Percentiles rank a stretch among this genome's conserved stretches.
These are phyloP conservation scores for Angomonas ambiguus DNA, from an alignment of 208 protist species.

Conservation along the genomic window DNA sequence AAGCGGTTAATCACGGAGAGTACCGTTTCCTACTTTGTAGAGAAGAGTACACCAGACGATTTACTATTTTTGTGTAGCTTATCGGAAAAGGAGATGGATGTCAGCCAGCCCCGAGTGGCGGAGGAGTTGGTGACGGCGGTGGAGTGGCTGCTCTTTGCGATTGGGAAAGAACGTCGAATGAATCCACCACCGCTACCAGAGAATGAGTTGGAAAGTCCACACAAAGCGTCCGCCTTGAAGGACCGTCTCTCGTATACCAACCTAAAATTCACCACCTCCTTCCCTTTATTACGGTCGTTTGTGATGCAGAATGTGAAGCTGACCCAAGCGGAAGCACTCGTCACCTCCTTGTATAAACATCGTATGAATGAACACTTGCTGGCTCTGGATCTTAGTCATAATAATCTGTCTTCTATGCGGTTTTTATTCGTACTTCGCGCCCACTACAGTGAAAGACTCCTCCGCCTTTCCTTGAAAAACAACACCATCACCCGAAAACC, in stretches of 20 bases:
- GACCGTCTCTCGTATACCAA: neutral
- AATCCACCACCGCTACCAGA: constrained; percentile 2
- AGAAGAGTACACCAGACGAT: neutral
- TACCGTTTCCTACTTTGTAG: constrained; percentile 48
- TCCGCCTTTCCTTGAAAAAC: constrained; percentile 62
- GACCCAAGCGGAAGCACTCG: constrained; percentile 49
- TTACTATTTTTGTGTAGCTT: constrained; percentile 10
- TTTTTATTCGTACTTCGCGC: constrained; percentile 70
- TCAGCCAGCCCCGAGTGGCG: constrained; percentile 40
- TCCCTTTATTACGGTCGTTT: constrained; percentile 44
- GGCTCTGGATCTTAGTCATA: constrained; percentile 74
- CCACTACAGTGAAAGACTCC: constrained; percentile 60
- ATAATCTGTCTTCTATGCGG: constrained; percentile 70
- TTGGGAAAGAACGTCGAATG: constrained; percentile 21
- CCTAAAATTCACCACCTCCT: neutral
- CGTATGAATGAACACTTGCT: constrained; percentile 39
- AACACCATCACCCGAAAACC: constrained; percentile 87
- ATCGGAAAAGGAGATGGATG: constrained; percentile 73
- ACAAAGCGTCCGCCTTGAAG: neutral
- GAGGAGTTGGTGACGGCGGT: constrained; percentile 64
- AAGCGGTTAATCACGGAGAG: constrained; percentile 24
- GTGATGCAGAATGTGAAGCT: constrained; percentile 46
- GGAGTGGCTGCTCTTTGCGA: constrained; percentile 46
- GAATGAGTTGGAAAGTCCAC: neutral
- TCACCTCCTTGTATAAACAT: constrained; percentile 61